Percentiles rank a stretch among this genome's conserved stretches.
phyloP scores from a whole-genome alignment of 257 asterid genomes.

The Jaltomata sinuosa region DNA sequence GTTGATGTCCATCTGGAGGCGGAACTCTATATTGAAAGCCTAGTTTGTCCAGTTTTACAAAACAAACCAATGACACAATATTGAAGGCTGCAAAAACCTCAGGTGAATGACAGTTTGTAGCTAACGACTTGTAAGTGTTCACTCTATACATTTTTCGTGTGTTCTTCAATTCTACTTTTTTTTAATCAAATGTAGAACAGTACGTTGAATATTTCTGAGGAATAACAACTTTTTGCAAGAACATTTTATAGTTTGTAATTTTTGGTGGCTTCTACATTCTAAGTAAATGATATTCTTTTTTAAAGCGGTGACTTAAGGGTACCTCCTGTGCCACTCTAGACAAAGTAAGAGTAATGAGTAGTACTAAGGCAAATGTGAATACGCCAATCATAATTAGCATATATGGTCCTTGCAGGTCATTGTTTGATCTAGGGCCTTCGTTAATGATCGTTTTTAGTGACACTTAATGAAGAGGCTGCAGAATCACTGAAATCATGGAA shows the following conservation, averaged over 20 bases:
- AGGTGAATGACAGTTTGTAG: background rate
- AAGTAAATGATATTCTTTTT: background rate
- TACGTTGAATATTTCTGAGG: background rate
- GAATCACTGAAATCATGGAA: background rate
- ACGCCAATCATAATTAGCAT: background rate
- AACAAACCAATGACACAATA: background rate
- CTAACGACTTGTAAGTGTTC: background rate
- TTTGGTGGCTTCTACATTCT: background rate
- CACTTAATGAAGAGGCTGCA: no score
- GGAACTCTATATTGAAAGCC: conserved; percentile 29
- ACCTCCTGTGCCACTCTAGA: background rate
- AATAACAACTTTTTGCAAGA: background rate
- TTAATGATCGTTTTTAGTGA: background rate
- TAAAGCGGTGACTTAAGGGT: background rate
- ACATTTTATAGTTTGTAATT: background rate
- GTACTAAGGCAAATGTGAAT: background rate
- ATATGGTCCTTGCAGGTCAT: background rate
- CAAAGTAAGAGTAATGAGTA: background rate
- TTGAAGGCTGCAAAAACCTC: background rate
- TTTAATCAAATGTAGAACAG: no score
- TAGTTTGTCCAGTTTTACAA: conserved; percentile 7
- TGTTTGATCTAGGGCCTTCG: background rate
- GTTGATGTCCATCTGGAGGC: background rate
- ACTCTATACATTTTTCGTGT: background rate
- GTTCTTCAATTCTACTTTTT: background rate